phyloP scores from a whole-genome alignment of 75 land plant genomes.

The Isoetes taiwanensis region DNA sequence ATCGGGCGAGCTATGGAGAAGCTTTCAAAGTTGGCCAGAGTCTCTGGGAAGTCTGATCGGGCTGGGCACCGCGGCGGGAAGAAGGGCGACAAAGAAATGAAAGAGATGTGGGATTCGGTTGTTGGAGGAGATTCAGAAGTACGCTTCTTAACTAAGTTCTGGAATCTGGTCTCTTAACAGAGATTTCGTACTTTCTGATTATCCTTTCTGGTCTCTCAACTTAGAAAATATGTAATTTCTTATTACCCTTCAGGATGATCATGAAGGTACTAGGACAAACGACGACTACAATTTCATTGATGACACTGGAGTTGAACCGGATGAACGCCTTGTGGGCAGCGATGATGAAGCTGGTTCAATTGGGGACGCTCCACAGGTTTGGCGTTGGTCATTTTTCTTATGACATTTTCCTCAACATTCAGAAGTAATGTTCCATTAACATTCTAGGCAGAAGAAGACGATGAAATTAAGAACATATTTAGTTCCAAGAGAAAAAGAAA shows the following conservation, averaged over 20 bases:
- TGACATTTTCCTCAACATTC: too few species aligned
- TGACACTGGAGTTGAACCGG: conserved; percentile 88
- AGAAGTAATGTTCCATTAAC: too few species aligned
- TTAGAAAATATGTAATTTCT: not conserved
- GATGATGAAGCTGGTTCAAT: conserved; percentile 54
- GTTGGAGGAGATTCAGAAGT: conserved; percentile 81
- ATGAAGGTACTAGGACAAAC: conserved; percentile 49
- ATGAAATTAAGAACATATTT: conserved; percentile 56
- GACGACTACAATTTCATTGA: conserved; percentile 94
- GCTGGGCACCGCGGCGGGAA: conserved; percentile 9
- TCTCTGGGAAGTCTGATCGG: conserved; percentile 1
- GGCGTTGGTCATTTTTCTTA: too few species aligned
- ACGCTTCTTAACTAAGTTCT: too few species aligned
- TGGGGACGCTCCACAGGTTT: conserved; percentile 72
- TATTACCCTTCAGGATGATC: conserved; percentile 59
- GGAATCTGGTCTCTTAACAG: too few species aligned
- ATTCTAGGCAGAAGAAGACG: conserved; percentile 86
- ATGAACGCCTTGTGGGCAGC: conserved; percentile 44
- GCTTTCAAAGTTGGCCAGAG: not conserved
- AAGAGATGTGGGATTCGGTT: conserved; percentile 86
- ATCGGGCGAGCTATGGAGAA: too few species aligned
- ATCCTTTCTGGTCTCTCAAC: not conserved
- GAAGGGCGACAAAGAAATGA: conserved; percentile 41
- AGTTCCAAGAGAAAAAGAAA: conserved; percentile 72
- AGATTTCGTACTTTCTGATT: not conserved